Evolutionary conservation across 2,329 filamentous ascomycete genomes (phyloP), one percentile per base, ranked within the genome.

Genomic region (Diaporthe citriasiana): DNA sequence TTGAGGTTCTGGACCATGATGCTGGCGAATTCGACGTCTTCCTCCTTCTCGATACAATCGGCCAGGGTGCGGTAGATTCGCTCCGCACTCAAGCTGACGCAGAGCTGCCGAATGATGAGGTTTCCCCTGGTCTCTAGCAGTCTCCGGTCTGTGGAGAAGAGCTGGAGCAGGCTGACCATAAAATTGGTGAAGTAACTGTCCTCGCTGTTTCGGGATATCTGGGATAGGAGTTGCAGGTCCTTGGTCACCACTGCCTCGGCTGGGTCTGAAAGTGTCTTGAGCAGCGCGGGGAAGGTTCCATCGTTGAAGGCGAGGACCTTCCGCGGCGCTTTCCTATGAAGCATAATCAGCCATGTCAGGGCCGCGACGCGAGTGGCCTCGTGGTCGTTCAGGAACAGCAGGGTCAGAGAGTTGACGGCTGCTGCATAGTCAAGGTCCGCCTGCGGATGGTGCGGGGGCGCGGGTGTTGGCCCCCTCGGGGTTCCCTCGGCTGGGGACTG

Each of bases 1-100:
- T 99, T 99, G 70, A 99, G 88, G 79, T 98, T 98, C 82, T 99
- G 97, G 40, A 99, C 95, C 97, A 99, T 99, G 79, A 99, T 98
- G 81, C 96, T 98, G 22, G 97, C 96, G 83, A 99, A 99, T 82
- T 99, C 97, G 55, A 99, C 91, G 81, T 99, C 97, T 84, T 98
- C 97, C 82, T 99, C 97, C 80, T 95, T 97, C 82, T 98, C 97
- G 13, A 99, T 93, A 78, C 97, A 98, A 79, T 99, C 97, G 35
- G 97, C 97, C 76, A 99, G 88, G 3, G 95, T 98, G 42, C 97
- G 92, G 80, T 98, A 99, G 74, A 99, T 99, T 59, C 95, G 91
- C 82, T 99, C 97, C 0, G 97, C 94, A 77, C 95, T 98, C 38
- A 99, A 87, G 74, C 94, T 98, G 75, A 97, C 90, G 82, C 96